phyloP scores from a whole-genome alignment of 257 asterid genomes.

The Solanum etuberosum region DNA sequence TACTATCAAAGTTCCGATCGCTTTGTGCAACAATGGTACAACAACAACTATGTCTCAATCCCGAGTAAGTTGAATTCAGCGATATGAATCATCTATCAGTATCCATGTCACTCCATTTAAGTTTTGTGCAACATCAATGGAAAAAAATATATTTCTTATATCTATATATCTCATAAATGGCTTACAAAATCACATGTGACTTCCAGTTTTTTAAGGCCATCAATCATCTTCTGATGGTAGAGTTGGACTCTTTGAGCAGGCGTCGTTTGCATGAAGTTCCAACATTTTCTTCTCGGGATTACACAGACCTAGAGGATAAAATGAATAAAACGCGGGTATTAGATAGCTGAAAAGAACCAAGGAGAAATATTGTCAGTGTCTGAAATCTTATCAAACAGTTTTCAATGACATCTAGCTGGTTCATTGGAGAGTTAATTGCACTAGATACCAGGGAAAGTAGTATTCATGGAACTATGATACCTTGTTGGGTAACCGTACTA shows the following conservation, averaged over 20 bases:
- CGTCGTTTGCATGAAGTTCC: conserved; percentile 65
- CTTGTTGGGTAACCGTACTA: neutral
- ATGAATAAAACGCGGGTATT: neutral
- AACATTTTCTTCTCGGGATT: conserved; percentile 83
- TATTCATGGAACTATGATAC: neutral
- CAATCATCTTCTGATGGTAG: conserved; percentile 47
- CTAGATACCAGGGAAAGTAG: neutral
- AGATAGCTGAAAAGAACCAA: neutral
- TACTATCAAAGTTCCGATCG: neutral
- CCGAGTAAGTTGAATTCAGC: neutral
- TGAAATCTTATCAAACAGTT: neutral
- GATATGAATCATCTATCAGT: neutral
- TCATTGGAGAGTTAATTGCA: neutral
- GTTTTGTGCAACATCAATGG: neutral
- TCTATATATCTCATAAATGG: neutral
- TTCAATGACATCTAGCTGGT: neutral
- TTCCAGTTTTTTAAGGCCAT: neutral
- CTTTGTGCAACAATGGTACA: neutral
- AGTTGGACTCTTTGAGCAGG: conserved; percentile 79
- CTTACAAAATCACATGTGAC: neutral
- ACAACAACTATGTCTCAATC: neutral
- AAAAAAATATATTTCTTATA: neutral
- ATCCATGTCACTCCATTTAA: neutral
- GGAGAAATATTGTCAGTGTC: neutral
- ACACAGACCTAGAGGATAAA: conserved; percentile 57